Evolutionary conservation across 768 basidiomycete species (phyloP).

Genomic region (Amanita brunnescens): DNA sequence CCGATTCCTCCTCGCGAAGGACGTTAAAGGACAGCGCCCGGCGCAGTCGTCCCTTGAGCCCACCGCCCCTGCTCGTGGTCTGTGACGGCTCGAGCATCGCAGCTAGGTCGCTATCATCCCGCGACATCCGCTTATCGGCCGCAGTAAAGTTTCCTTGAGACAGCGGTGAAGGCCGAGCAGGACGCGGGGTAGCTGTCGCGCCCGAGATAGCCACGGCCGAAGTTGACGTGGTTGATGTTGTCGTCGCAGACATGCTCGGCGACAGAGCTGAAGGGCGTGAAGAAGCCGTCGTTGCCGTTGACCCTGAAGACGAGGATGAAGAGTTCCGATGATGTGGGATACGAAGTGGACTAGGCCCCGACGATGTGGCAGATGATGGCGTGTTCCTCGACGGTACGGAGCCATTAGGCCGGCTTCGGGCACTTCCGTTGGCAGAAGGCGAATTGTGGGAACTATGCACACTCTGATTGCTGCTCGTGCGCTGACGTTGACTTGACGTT

Average conservation of each 20-base stretch:
- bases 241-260: constrained; percentile 25
- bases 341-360: constrained; percentile 21
- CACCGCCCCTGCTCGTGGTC: constrained; percentile 43
- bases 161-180: constrained; percentile 55
- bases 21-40: constrained; percentile 61
- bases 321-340: constrained; percentile 33
- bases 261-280: constrained; percentile 22
- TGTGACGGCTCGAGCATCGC: constrained; percentile 40
- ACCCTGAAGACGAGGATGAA: constrained; percentile 42
- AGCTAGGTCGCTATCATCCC: constrained; percentile 64
- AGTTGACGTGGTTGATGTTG: constrained; percentile 24
- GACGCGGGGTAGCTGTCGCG: constrained; percentile 26
- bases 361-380: constrained; percentile 14
- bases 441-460: constrained; percentile 34
- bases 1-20: constrained; percentile 46
- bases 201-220: constrained; percentile 22
- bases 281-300: constrained; percentile 26
- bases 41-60: constrained; percentile 70
- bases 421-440: constrained; percentile 25
- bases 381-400: constrained; percentile 4
- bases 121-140: constrained; percentile 68
- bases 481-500: constrained; percentile 45
- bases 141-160: constrained; percentile 58
- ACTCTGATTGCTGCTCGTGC: constrained; percentile 68
- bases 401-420: constrained; percentile 22